Percentiles rank a stretch among this genome's conserved stretches.
Conservation (phyloP, 1,284 basidiomycete genomes). For the Cryptococcus jaspeensis region DNA sequence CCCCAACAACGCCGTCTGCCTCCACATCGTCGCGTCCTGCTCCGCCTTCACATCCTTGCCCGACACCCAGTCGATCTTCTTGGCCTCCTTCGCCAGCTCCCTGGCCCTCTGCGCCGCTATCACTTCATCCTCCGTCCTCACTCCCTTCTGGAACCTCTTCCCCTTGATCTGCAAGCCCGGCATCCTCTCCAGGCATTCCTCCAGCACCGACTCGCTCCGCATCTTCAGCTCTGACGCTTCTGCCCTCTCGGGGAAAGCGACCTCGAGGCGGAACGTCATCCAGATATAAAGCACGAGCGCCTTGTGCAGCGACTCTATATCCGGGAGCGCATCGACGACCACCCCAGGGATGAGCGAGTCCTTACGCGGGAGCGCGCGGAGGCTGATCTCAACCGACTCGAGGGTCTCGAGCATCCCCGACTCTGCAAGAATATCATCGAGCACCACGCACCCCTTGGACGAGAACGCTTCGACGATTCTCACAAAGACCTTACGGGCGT, state of each 20-base stretch:
- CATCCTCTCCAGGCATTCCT: conserved; percentile 52
- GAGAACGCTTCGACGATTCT: conserved; percentile 50
- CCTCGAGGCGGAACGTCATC: conserved; percentile 74
- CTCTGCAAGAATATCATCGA: conserved; percentile 45
- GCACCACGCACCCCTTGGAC: conserved; percentile 44
- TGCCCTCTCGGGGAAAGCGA: conserved; percentile 66
- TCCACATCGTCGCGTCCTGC: not conserved
- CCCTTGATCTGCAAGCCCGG: conserved; percentile 41
- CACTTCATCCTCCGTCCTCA: conserved; percentile 8
- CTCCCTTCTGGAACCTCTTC: conserved; percentile 7
- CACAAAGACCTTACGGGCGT: conserved; percentile 47
- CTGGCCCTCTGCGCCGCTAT: conserved; percentile 19
- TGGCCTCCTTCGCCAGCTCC: conserved; percentile 17
- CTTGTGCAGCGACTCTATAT: conserved; percentile 80
- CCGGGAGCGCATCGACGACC: conserved; percentile 38
- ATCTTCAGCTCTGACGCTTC: conserved; percentile 61
- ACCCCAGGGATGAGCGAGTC: conserved; percentile 30
- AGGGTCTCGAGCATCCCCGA: conserved; percentile 56
- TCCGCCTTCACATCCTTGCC: conserved; percentile 7
- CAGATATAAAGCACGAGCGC: conserved; percentile 82
- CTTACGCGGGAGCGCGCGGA: conserved; percentile 29
- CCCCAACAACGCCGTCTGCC: not conserved
- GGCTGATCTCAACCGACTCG: conserved; percentile 53
- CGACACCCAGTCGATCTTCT: conserved; percentile 13
- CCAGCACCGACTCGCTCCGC: conserved; percentile 68